Percentiles rank a stretch among this genome's conserved stretches.
phyloP scores from a whole-genome alignment of 83 land plant genomes.

The Thuja plicata region DNA sequence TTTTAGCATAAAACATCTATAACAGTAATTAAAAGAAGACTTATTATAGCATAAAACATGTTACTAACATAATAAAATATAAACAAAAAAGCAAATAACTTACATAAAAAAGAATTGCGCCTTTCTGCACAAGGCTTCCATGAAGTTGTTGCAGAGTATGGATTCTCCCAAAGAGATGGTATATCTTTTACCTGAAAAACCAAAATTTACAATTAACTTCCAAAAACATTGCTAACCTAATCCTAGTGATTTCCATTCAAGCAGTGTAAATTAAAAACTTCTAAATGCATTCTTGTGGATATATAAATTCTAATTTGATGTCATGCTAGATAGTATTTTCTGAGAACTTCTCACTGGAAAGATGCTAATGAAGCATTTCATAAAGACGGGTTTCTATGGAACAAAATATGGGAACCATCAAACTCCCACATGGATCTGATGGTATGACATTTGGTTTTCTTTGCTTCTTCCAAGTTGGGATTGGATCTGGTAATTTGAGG shows the following conservation, averaged over 20 bases:
- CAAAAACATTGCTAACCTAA: neutral
- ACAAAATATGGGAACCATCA: neutral
- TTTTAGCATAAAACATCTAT: neutral
- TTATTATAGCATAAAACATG: neutral
- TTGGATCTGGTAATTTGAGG: neutral
- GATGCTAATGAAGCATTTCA: neutral
- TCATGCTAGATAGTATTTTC: neutral
- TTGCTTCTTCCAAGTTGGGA: neutral
- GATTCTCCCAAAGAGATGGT: constrained; percentile 90
- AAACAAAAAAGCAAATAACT: neutral
- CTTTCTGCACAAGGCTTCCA: constrained; percentile 93
- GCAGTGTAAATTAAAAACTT: neutral
- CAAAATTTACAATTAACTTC: neutral
- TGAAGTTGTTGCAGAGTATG: constrained; percentile 81
- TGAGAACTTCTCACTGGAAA: neutral
- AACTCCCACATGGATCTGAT: neutral
- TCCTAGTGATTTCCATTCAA: neutral
- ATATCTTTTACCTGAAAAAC: constrained; percentile 59
- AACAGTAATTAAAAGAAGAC: neutral
- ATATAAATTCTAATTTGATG: neutral
- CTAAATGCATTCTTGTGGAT: neutral
- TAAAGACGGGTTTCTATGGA: neutral
- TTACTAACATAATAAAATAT: neutral
- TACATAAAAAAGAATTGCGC: constrained; percentile 17
- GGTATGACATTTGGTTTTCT: neutral